phyloP scores from a whole-genome alignment of 108 stramenopile species.

The Stephanodiscus minutulus region DNA sequence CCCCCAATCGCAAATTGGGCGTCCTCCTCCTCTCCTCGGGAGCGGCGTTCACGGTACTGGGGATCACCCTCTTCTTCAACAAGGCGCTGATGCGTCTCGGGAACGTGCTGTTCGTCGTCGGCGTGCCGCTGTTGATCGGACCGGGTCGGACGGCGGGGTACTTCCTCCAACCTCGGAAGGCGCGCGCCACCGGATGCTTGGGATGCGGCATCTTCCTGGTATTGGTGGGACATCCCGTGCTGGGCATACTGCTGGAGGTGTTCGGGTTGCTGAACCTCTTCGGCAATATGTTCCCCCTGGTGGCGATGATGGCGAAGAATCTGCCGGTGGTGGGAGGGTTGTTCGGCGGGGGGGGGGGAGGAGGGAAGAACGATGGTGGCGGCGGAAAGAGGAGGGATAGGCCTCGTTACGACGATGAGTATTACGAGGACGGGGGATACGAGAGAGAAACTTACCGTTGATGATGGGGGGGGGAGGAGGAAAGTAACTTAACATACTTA shows the following conservation, averaged over 20 bases:
- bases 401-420: constrained; percentile 28
- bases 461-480: not conserved
- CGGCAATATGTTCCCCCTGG: constrained; percentile 91
- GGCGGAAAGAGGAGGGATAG: constrained; percentile 24
- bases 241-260: constrained; percentile 88
- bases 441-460: constrained; percentile 8
- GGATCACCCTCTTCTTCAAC: constrained; percentile 93
- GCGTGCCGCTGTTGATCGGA: constrained; percentile 88
- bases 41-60: constrained; percentile 72
- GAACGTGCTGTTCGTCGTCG: constrained; percentile 83
- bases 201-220: constrained; percentile 81
- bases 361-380: constrained; percentile 10
- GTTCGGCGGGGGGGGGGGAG: constrained; percentile 47
- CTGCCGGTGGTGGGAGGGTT: constrained; percentile 78
- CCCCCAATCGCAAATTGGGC: constrained; percentile 71
- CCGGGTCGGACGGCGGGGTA: constrained; percentile 85
- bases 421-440: constrained; percentile 32
- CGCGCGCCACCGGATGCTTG: constrained; percentile 84
- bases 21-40: constrained; percentile 74
- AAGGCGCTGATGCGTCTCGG: constrained; percentile 93
- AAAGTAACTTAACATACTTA: not conserved
- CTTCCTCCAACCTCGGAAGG: constrained; percentile 87
- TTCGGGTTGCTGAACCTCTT: constrained; percentile 95
- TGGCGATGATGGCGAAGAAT: constrained; percentile 65
- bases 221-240: constrained; percentile 83